Conservation (phyloP, 257 asterid genomes). For the Ilex aquifolium region DNA sequence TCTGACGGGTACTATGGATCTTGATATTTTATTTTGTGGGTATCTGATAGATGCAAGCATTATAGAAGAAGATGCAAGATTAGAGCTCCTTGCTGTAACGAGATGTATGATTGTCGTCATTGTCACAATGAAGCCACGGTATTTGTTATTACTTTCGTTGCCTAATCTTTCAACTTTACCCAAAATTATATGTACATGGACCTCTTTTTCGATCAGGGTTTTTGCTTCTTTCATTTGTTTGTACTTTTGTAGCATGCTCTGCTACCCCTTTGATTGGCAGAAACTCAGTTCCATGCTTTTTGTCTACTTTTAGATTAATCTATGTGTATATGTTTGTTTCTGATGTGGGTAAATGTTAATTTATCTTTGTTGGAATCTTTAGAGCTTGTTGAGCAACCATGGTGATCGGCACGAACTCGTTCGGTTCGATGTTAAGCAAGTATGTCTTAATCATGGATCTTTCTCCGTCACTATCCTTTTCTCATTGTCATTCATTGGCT, state of each 20-base stretch:
- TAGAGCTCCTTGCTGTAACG: conserved; percentile 45
- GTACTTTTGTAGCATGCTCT: no score
- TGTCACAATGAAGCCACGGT: conserved; percentile 45
- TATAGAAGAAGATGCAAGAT: conserved; percentile 46
- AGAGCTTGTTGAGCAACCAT: conserved; percentile 53
- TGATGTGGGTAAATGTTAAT: conserved; percentile 2
- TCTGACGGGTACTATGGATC: no score
- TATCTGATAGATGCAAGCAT: conserved; percentile 31
- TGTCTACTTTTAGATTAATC: neutral
- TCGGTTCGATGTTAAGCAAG: conserved; percentile 79
- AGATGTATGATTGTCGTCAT: conserved; percentile 40
- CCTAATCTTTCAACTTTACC: neutral
- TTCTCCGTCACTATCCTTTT: conserved; percentile 7
- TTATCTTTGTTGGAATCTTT: conserved; percentile 18
- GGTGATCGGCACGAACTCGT: conserved; percentile 79
- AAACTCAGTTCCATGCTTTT: no score
- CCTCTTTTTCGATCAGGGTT: no score
- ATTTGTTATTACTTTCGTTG: neutral
- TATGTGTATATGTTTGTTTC: neutral
- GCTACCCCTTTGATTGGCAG: no score
- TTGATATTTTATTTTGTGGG: neutral
- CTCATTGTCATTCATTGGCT: neutral
- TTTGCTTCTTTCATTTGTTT: no score
- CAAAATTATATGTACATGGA: no score
- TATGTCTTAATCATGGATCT: conserved; percentile 29